These are phyloP conservation scores for Oleoguttula mirabilis DNA, from an alignment of 495 filamentous ascomycete species.

Conservation along the genomic window DNA sequence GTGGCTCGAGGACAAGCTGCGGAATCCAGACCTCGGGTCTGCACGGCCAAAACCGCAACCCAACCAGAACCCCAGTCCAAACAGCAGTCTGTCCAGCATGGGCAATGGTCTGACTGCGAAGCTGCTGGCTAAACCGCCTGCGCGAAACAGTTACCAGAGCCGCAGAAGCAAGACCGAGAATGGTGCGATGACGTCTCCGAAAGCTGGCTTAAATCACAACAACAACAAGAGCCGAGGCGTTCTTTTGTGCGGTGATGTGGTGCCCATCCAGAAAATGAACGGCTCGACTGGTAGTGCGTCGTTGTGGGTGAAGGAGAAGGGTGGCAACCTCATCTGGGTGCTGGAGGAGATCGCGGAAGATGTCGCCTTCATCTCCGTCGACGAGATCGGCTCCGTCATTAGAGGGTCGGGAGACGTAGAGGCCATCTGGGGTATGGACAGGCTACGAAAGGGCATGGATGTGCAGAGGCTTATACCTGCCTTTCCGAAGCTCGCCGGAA, in stretches of 20 bases:
- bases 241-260: slow-evolving; percentile 88
- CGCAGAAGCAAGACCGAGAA: slow-evolving; percentile 30
- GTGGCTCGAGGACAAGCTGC: slow-evolving; percentile 84
- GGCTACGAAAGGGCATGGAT: slow-evolving; percentile 52
- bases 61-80: slow-evolving; percentile 29
- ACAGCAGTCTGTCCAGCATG: slow-evolving; percentile 30
- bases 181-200: slow-evolving; percentile 16
- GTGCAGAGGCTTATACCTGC: slow-evolving; percentile 66
- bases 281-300: slow-evolving; percentile 83
- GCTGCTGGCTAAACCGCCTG: slow-evolving; percentile 77
- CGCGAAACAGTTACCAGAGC: slow-evolving; percentile 41
- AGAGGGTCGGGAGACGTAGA: slow-evolving; percentile 55
- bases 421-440: slow-evolving; percentile 68
- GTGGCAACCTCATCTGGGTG: slow-evolving; percentile 89
- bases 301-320: slow-evolving; percentile 96
- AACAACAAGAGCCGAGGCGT: slow-evolving; percentile 77
- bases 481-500: slow-evolving; percentile 59
- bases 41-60: slow-evolving; percentile 34
- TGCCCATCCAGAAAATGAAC: slow-evolving; percentile 91
- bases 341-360: slow-evolving; percentile 96
- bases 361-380: slow-evolving; percentile 58
- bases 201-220: slow-evolving; percentile 34
- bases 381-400: slow-evolving; percentile 58
- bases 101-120: slow-evolving; percentile 76
- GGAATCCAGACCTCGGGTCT: slow-evolving; percentile 42